phyloP scores from a whole-genome alignment of 2,329 filamentous ascomycete species.

The Aspergillus vadensis region DNA sequence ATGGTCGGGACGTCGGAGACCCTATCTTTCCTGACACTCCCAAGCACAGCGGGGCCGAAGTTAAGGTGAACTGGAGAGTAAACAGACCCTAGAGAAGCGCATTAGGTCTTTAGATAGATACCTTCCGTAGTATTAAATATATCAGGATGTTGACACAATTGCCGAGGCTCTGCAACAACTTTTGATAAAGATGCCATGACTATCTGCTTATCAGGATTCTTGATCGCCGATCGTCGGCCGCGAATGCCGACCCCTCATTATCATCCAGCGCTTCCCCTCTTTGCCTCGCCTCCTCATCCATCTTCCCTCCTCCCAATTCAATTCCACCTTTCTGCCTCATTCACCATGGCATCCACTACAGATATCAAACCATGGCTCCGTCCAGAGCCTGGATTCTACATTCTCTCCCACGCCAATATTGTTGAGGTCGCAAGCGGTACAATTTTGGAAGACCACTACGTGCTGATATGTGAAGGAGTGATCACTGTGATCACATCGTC shows the following conservation, averaged over 20 bases:
- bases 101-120: no score
- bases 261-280: not conserved
- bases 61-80: no score
- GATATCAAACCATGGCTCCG: slow-evolving; percentile 26
- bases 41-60: no score
- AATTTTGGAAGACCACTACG: slow-evolving; percentile 8
- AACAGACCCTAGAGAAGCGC: no score
- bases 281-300: not conserved
- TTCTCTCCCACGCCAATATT: slow-evolving; percentile 27
- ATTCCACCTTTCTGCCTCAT: not conserved
- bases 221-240: not conserved
- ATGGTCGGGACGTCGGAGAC: no score
- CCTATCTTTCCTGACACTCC: no score
- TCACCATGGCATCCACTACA: not conserved
- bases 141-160: no score
- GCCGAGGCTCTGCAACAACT: no score
- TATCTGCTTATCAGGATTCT: not conserved
- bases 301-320: not conserved
- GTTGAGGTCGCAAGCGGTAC: slow-evolving; percentile 25
- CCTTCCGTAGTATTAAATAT: no score
- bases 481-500: no score
- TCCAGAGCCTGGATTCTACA: slow-evolving; percentile 17
- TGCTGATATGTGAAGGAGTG: not conserved
- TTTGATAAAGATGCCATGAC: no score
- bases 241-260: not conserved